These are phyloP conservation scores for Trichothecium roseum DNA, from an alignment of 2,329 filamentous ascomycete species.

Conservation along the genomic window DNA sequence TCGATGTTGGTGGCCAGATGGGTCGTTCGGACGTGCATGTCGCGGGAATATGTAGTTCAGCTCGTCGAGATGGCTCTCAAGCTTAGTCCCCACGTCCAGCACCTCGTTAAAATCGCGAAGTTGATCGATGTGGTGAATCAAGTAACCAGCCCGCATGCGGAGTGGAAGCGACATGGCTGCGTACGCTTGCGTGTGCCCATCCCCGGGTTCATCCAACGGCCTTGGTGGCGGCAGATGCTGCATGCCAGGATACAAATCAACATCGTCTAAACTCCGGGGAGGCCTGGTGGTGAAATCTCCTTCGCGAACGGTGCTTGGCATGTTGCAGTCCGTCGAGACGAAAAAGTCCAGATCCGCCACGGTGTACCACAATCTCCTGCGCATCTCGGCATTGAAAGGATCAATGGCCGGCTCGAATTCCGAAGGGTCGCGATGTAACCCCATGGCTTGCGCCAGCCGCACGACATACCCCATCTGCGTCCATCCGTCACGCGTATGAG, in stretches of 20 bases:
- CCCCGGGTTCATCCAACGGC: conserved; percentile 40
- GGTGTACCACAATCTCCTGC: conserved; percentile 45
- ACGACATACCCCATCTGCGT: conserved; percentile 43
- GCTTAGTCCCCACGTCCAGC: conserved; percentile 39
- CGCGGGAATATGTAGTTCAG: conserved; percentile 42
- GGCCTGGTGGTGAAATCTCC: conserved; percentile 43
- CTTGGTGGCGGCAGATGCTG: conserved; percentile 35
- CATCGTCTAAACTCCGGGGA: conserved; percentile 43
- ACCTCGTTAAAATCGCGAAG: conserved; percentile 43
- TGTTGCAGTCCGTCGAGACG: conserved; percentile 39
- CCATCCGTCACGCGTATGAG: conserved; percentile 40
- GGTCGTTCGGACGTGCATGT: conserved; percentile 10
- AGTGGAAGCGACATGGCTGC: conserved; percentile 38
- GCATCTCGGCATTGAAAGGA: conserved; percentile 40
- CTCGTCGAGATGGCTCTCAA: conserved; percentile 44
- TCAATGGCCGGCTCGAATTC: conserved; percentile 39
- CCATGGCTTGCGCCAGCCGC: conserved; percentile 50
- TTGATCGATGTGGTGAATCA: conserved; percentile 40
- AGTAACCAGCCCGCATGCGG: conserved; percentile 37
- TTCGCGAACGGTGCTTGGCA: conserved; percentile 40
- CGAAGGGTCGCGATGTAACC: conserved; percentile 44
- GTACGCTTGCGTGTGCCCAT: conserved; percentile 44
- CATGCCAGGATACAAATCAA: conserved; percentile 36
- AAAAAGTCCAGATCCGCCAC: conserved; percentile 47
- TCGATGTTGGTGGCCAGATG: too few relatives aligned